Conservation (phyloP, 306 rosid species). For the Malus orientalis region DNA sequence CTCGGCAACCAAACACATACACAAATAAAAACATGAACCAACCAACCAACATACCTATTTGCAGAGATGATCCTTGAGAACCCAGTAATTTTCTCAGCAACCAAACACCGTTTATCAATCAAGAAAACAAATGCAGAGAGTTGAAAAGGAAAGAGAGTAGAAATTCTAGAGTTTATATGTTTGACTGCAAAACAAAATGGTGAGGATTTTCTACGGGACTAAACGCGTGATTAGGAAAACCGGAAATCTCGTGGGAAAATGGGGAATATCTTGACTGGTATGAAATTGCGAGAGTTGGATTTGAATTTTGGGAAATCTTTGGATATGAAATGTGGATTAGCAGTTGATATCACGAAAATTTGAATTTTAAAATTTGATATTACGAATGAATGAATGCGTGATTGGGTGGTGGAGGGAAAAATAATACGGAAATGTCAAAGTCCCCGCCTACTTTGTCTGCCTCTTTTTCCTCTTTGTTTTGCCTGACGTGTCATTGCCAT, state of each 20-base stretch:
- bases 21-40: background rate
- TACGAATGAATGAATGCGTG: background rate
- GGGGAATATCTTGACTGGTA: background rate
- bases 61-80: background rate
- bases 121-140: background rate
- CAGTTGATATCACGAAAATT: background rate
- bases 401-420: background rate
- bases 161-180: background rate
- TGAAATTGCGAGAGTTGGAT: background rate
- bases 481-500: background rate
- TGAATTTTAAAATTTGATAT: background rate
- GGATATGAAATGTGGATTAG: no score
- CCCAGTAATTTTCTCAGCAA: background rate
- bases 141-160: background rate
- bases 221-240: conserved; percentile 19
- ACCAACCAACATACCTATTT: background rate
- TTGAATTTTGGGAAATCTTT: background rate
- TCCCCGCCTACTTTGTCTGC: conserved; percentile 22
- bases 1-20: background rate
- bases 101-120: background rate
- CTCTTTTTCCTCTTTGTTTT: background rate
- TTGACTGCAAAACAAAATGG: conserved; percentile 5
- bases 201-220: conserved; percentile 14
- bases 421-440: background rate
- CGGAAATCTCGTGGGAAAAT: conserved; percentile 19